Conservation (phyloP, 257 asterid genomes). For the Avicennia marina region DNA sequence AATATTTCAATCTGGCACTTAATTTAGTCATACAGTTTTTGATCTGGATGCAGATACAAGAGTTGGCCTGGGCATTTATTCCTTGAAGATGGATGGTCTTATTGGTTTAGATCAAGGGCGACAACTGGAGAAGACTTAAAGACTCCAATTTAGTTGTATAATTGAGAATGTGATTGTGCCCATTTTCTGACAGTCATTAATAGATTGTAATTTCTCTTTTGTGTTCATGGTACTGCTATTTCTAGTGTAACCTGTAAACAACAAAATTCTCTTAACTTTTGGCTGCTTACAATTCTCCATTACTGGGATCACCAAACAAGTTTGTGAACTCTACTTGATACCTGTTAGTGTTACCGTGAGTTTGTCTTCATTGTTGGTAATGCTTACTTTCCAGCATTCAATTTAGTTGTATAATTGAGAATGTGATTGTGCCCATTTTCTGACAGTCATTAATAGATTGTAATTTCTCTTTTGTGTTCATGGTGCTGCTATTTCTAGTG, state of each 20-base stretch:
- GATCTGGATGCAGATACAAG: slow-evolving; percentile 28
- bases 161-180: slow-evolving; percentile 21
- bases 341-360: not conserved
- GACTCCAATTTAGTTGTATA: slow-evolving; percentile 10
- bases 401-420: no score
- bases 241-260: slow-evolving; percentile 2
- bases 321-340: not conserved
- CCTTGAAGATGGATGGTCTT: slow-evolving; percentile 22
- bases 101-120: slow-evolving; percentile 14
- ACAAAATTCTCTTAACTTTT: not conserved
- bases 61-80: slow-evolving; percentile 2
- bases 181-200: slow-evolving; percentile 10
- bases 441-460: slow-evolving; percentile 4
- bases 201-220: slow-evolving; percentile 7
- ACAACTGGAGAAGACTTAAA: slow-evolving; percentile 18
- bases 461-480: slow-evolving; percentile 2
- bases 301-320: not conserved
- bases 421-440: slow-evolving; percentile 18
- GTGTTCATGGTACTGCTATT: not conserved
- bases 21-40: not conserved
- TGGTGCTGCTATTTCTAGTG: slow-evolving; percentile 6
- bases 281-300: slow-evolving; percentile 3
- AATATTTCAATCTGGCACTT: not conserved
- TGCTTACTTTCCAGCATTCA: not conserved
- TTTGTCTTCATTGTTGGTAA: not conserved